A percentile compares a stretch with the other conserved stretches of the same genome.
phyloP scores from a whole-genome alignment of 2,329 filamentous ascomycete species.

The Epichloe sp. region DNA sequence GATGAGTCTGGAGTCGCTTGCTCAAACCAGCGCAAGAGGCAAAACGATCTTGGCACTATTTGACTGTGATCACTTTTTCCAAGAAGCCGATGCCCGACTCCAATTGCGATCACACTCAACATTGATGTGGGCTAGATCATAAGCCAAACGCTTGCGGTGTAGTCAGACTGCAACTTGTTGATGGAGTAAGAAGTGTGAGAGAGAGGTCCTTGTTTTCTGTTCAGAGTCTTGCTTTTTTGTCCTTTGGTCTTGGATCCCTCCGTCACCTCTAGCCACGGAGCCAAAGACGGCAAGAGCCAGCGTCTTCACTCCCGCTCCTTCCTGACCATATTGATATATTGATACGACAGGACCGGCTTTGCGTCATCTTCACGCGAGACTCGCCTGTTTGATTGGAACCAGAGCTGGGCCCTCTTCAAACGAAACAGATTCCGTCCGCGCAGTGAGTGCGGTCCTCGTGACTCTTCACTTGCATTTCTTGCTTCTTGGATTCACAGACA shows the following conservation, averaged over 20 bases:
- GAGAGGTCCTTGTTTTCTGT: neutral
- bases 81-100: neutral
- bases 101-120: neutral
- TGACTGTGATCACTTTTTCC: neutral
- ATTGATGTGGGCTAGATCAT: neutral
- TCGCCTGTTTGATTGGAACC: constrained; percentile 1
- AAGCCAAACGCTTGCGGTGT: neutral
- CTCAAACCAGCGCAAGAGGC: neutral
- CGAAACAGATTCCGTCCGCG: neutral
- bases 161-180: neutral
- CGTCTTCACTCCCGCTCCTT: constrained; percentile 1
- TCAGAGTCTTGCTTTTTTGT: neutral
- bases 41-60: neutral
- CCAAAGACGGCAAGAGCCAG: neutral
- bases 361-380: constrained; percentile 2
- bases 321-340: neutral
- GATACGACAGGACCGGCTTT: neutral
- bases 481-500: constrained; percentile 1
- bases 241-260: neutral
- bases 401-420: neutral
- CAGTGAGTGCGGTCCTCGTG: neutral
- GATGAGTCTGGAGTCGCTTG: neutral
- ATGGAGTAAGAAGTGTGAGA: neutral
- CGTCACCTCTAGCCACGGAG: neutral
- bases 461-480: neutral